Conservation (phyloP, 2,329 filamentous ascomycete genomes). For the Botrytis fragariae region DNA sequence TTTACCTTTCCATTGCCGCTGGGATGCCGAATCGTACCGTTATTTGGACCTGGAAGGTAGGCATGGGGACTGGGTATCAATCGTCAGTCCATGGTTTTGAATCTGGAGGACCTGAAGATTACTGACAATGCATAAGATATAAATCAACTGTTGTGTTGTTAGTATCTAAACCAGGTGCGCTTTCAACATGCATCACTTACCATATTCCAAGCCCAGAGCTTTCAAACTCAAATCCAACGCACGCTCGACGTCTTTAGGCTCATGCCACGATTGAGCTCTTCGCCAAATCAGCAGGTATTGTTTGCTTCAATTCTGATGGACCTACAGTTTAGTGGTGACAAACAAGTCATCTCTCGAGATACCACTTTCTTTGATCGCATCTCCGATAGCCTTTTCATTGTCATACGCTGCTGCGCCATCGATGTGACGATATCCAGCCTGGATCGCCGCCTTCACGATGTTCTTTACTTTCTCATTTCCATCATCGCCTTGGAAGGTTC, state of each 20-base stretch:
- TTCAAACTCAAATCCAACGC: neutral
- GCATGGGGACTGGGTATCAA: conserved; percentile 1
- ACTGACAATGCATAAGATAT: conserved; percentile 18
- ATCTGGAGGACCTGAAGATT: neutral
- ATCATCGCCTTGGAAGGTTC: conserved; percentile 13
- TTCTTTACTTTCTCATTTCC: neutral
- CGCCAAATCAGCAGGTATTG: neutral
- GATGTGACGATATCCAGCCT: conserved; percentile 13
- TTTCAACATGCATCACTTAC: too few species aligned
- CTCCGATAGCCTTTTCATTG: conserved; percentile 36
- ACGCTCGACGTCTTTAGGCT: conserved; percentile 2
- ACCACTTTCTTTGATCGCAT: conserved; percentile 40
- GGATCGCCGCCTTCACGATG: neutral
- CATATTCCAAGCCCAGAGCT: conserved; percentile 8
- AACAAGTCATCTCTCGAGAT: conserved; percentile 42
- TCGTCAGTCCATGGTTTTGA: neutral
- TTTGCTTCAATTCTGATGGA: too few species aligned
- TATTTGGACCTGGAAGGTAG: conserved; percentile 14
- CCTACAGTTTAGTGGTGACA: conserved; percentile 31
- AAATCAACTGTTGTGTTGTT: conserved; percentile 1
- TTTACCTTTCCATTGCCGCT: conserved; percentile 10
- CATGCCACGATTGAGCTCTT: conserved; percentile 11
- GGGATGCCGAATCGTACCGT: conserved; percentile 7
- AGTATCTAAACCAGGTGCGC: neutral
- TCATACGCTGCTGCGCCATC: conserved; percentile 12